Conservation (phyloP, 2,329 filamentous ascomycete species). For the Tolypocladium ovalisporum region DNA sequence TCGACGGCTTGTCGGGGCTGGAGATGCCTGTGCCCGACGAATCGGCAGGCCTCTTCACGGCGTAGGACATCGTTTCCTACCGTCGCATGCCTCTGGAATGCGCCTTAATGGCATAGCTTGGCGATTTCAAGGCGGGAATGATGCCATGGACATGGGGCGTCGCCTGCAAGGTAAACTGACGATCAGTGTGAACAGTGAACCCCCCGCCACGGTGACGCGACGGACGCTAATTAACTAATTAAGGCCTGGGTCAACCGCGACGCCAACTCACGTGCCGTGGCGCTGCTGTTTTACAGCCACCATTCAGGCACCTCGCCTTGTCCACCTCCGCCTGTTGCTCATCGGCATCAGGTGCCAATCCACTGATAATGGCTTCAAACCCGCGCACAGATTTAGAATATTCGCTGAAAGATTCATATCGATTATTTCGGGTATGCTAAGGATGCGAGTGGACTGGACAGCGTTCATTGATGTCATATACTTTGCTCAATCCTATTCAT, state of each 20-base stretch:
- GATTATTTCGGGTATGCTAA: background rate
- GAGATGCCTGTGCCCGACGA: background rate
- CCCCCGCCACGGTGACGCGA: background rate
- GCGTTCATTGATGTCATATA: background rate
- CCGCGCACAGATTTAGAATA: no score
- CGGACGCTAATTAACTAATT: no score
- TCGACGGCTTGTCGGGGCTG: slow-evolving; percentile 15
- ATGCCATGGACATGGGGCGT: background rate
- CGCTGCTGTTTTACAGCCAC: background rate
- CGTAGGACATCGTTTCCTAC: slow-evolving; percentile 10
- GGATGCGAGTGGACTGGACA: background rate
- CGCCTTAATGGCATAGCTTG: background rate
- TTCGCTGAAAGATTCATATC: no score
- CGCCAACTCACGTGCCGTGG: slow-evolving; percentile 10
- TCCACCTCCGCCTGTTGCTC: no score
- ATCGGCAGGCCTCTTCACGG: slow-evolving; percentile 4
- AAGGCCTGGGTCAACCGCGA: slow-evolving; percentile 3
- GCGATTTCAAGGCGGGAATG: background rate
- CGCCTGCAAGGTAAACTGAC: no score
- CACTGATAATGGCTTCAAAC: no score
- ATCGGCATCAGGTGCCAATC: no score
- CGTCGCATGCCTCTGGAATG: background rate
- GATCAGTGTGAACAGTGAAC: background rate
- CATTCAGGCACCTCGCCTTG: no score
- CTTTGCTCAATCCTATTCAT: no score